A percentile compares a stretch with the other conserved stretches of the same genome.
These are phyloP conservation scores for Murraya paniculata DNA, from an alignment of 345 rosid genomes.

Conservation along the genomic window DNA sequence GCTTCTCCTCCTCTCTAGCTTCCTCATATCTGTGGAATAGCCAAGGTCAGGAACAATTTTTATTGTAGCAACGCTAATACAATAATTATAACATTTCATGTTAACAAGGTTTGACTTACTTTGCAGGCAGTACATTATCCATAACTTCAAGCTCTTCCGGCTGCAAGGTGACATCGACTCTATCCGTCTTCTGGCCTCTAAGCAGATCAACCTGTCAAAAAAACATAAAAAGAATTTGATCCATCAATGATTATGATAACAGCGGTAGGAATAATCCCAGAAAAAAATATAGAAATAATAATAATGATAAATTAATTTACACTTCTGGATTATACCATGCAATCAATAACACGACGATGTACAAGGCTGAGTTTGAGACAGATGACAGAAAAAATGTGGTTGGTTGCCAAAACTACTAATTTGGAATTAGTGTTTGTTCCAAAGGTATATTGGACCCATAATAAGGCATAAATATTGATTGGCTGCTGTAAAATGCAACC, in stretches of 20 bases:
- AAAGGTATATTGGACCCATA: not conserved
- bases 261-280: not conserved
- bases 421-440: not conserved
- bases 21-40: slow-evolving; percentile 73
- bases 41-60: not conserved
- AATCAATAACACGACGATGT: not conserved
- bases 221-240: not conserved
- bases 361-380: not conserved
- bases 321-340: not conserved
- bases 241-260: not conserved
- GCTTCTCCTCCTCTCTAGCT: slow-evolving; percentile 96
- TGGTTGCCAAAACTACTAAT: not conserved
- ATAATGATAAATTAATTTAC: not conserved
- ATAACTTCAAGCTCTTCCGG: slow-evolving; percentile 92
- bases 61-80: not conserved
- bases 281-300: not conserved
- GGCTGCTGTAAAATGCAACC: not conserved
- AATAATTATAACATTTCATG: not conserved
- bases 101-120: slow-evolving; percentile 47
- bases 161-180: slow-evolving; percentile 80
- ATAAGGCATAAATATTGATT: not conserved
- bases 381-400: not conserved
- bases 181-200: slow-evolving; percentile 87
- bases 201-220: slow-evolving; percentile 84
- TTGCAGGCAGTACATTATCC: slow-evolving; percentile 91